Evolutionary conservation across 345 rosid genomes (phyloP), one percentile per base, ranked within the genome.

Genomic region (Eucalyptus polybractea): DNA sequence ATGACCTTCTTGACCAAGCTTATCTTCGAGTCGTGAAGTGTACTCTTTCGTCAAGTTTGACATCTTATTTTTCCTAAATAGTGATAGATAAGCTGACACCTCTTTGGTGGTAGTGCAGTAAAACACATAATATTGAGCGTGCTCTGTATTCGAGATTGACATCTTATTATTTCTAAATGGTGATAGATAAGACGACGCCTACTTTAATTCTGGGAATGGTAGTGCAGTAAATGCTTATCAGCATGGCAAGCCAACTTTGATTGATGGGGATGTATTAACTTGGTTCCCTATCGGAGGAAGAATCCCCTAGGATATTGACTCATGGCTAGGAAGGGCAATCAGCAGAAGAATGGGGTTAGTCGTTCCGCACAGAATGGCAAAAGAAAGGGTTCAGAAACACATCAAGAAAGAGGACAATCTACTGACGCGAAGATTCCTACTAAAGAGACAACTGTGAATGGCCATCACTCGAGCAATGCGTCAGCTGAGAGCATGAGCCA

Each of bases 311-410:
- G 86, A 60, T 37, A 76, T 72, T 44, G 89, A 92, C 83, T 19
- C 80, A 97, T 97, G 99, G 98, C 99, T 91, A 96, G 99, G 65
- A 96, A 95, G 93, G 93, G 96, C 89, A 97, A 92, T 90, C 97
- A 95, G 40, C 98, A 93, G 93, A 96, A 93, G 94, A 95, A 95
- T 94, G 97, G 97, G 87, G 87, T 95, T 88, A 94, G 94, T 89
- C 93, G 90, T 87, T 93, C 94, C 69, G 72, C 93, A 53, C 92
- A 94, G 88, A 95, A 89, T 86, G 92, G 86, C 89, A 94, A 92
- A 89, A 93, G 91, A 90, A 96, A 88, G 90, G 93, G 93, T 89
- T 87, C 93, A 69, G 96, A 93, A 53, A 92, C 94, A 51, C 91
- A 91, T 58, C 25, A 58, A 88, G 91, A 89, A 58, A 92, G 89